Evolutionary conservation across 192 early-diverging fungal genomes (phyloP), one percentile per base, ranked within the genome.

Genomic region (Thoreauomyces humboldtii): DNA sequence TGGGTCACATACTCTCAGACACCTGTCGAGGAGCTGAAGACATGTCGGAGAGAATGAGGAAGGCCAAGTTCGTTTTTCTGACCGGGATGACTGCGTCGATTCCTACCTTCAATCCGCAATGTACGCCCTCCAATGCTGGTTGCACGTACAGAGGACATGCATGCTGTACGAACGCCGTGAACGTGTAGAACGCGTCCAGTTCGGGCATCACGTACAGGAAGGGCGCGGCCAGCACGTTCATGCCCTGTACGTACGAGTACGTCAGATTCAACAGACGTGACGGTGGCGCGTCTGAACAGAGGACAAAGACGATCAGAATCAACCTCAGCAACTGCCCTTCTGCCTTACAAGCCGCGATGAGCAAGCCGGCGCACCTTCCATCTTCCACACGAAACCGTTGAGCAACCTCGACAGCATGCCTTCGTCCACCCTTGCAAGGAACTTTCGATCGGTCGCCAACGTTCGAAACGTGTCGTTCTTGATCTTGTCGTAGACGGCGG

Each of bases 131-230:
- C 11, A 95, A 77, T 6, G 88, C 87, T 6, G 93, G 90, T 60
- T 93, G 92, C 34, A 94, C 94, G 72, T 98, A 98, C 27, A 95
- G 73, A 17, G 96, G 96, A 61, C 93, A 96, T 51, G 88, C 84
- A 61, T 87, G 79, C 63, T 87, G 88, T 55, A 98, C 86, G 63
- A 98, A 93, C 21, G 86, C 87, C 3, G 90, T 85, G 69, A 92
- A 95, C 9, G 89, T 81, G 65, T 86, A 92, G 57, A 92, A 96
- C 5, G 91, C 92, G 42, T 93, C 93, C 60, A 95, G 80, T 75
- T 98, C 96, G 41, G 90, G 86, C 89, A 98, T 89, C 0, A 88
- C 86, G 60, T 87, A 94, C 19, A 95, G 74, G 65, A 98, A 96
- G 29, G 96, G 96, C 15, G 92, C 92, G 42, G 82, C 79, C 43